Percentiles rank a stretch among this genome's conserved stretches.
Conservation (phyloP, 345 rosid genomes). For the Eucalyptus leucophloia region DNA sequence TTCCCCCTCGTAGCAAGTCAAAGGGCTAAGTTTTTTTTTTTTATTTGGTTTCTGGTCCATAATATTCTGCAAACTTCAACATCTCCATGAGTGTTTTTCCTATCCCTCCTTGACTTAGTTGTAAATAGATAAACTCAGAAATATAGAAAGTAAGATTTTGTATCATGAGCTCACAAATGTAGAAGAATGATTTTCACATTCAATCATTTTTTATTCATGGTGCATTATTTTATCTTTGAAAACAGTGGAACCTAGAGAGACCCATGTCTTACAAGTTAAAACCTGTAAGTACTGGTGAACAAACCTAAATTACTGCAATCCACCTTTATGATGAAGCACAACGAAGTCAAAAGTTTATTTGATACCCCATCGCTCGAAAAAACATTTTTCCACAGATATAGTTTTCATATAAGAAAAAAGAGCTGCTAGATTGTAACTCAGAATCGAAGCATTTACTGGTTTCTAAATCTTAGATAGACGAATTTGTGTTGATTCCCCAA, state of each 20-base stretch:
- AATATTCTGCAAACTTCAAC: neutral
- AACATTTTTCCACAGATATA: neutral
- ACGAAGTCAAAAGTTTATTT: neutral
- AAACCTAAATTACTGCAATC: neutral
- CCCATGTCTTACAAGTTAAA: neutral
- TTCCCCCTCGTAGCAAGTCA: neutral
- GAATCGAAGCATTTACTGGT: neutral
- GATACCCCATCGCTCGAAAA: neutral
- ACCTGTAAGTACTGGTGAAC: neutral
- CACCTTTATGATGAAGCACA: neutral
- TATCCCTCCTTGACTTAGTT: neutral
- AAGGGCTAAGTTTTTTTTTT: neutral
- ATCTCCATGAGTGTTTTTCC: neutral
- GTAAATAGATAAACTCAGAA: neutral
- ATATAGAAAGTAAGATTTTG: neutral
- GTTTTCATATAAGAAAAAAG: neutral
- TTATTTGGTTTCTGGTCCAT: neutral
- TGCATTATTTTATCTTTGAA: neutral
- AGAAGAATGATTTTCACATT: neutral
- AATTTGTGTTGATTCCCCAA: neutral
- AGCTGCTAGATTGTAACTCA: neutral
- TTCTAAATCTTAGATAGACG: neutral
- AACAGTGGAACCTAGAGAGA: neutral
- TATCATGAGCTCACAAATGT: neutral
- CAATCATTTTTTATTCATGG: neutral